Base-by-base conservation (phyloP, 2,329 filamentous ascomycete species). In the Calycina herbarum region DNA sequence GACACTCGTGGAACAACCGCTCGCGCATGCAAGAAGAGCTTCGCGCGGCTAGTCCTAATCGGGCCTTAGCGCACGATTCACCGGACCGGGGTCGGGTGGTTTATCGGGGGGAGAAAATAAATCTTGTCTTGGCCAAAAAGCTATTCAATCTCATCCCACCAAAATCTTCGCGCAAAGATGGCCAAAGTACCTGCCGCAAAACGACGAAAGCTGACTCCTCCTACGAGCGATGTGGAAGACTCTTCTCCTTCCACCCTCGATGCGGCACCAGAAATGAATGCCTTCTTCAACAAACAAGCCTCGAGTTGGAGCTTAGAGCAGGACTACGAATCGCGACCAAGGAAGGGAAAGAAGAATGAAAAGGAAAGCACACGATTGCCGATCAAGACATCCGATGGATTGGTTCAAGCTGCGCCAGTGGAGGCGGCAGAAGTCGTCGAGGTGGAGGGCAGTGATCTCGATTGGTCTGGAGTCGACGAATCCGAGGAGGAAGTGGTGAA, bases 261-360 rank as follows among this genome's bases (percentile, higher is more conserved):
- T 40, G 60, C 69, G 63, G 70, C 45, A 13, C 68, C 72, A 2
- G 65, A 70, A 38, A 54, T 69, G 5, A 75, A 72, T 63, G 67
- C 68, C 4, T 93, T 94, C 77, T 85, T 92, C 79, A 86, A 86
- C 73, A 40, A 51, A 13, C 89, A 86, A 73, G 92, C 91, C 5
- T 84, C 91, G 66, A 89, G 88, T 78, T 98, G 94, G 93, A 88
- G 97, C 74, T 84, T 97, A 59, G 95, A 97, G 80, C 91, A 96
- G 76, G 90, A 92, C 77, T 98, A 97, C 82, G 93, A 96, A 78
- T 86, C 86, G 67, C 87, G 88, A 71, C 88, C 91, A 58, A 85
- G 92, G 72, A 95, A 95, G 77, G 79, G 84, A 42, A 89, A 87
- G 75, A 92, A 90, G 78, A 92, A 93, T 77, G 84, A 85, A 64